Conservation (phyloP, 2,329 filamentous ascomycete species). For the Fusarium penzigii region DNA sequence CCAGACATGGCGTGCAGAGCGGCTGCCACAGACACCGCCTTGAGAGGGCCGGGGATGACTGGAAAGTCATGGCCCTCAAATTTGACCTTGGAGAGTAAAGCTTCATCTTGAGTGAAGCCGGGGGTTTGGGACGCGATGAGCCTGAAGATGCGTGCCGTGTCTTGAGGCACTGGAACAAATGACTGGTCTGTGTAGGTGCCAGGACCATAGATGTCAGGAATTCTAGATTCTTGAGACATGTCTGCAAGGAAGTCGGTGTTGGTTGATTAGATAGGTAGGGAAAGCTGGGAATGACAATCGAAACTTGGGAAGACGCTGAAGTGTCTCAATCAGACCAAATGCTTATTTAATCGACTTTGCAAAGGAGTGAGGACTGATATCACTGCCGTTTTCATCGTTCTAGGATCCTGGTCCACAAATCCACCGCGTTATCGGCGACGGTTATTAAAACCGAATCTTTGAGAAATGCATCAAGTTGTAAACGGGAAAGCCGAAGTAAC, state of each 20-base stretch:
- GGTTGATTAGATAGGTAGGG: background rate
- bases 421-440: too few relatives aligned
- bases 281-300: background rate
- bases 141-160: slow-evolving; percentile 34
- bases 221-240: slow-evolving; percentile 11
- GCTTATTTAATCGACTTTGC: too few relatives aligned
- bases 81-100: slow-evolving; percentile 28
- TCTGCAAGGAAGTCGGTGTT: background rate
- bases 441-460: too few relatives aligned
- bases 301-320: background rate
- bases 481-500: too few relatives aligned
- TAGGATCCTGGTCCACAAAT: too few relatives aligned
- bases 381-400: too few relatives aligned
- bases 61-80: slow-evolving; percentile 34
- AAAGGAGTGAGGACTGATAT: too few relatives aligned
- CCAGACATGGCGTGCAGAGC: slow-evolving; percentile 38
- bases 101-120: slow-evolving; percentile 34
- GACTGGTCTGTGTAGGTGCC: slow-evolving; percentile 32
- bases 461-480: too few relatives aligned
- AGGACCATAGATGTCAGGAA: slow-evolving; percentile 15
- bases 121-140: slow-evolving; percentile 33
- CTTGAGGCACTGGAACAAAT: slow-evolving; percentile 31
- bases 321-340: too few relatives aligned
- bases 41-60: slow-evolving; percentile 38
- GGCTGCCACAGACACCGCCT: slow-evolving; percentile 28